Evolutionary conservation across 306 rosid species (phyloP), one percentile per base, ranked within the genome.

Genomic region (Astragalus membranaceus): DNA sequence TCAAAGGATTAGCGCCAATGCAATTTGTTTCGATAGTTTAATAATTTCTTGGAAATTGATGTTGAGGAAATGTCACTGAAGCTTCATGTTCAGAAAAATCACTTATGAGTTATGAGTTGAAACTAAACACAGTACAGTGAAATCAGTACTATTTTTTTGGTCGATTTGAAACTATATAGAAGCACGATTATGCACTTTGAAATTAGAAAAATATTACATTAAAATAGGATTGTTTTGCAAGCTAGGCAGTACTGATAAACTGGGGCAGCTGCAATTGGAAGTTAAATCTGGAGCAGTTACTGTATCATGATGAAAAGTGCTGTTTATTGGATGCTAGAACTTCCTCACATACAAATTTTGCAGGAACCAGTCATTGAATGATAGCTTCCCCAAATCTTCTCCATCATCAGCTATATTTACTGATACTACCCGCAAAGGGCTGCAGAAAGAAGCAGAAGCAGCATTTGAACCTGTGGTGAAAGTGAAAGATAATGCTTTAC

Each of bases 361-460:
- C 80, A 94, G 98, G 73, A 81, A 72, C 7, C 80, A 75, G 10
- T 51, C 80, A 64, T 49, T 74, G 76, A 50, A 54, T 57, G 81
- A 14, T 11, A 72, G 73, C 73, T 79, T 69, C 13, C 37, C 81
- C 41, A 63, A 74, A 47, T 16, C 32, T 9, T 52, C 69, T 65
- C 17, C 64, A 13, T 23, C 61, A 6, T 71, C 84, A 53, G 69
- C 82, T 50, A 72, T 41, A 75, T 30, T 35, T 48, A 10, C 26
- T 46, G 66, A 72, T 32, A 44, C 44, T 44, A 69, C 65, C 67
- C 57, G 69, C 23, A 74, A 76, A 73, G 80, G 48, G 47, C 73
- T 75, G 67, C 15, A 26, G 46, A 75, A 73, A 72, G 78, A 58
- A 63, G 84, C 61, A 12, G n/a, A n/a, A n/a, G 54, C 61, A 49